Conservation (phyloP, 2,329 filamentous ascomycete species). For the Aspergillus melleus region DNA sequence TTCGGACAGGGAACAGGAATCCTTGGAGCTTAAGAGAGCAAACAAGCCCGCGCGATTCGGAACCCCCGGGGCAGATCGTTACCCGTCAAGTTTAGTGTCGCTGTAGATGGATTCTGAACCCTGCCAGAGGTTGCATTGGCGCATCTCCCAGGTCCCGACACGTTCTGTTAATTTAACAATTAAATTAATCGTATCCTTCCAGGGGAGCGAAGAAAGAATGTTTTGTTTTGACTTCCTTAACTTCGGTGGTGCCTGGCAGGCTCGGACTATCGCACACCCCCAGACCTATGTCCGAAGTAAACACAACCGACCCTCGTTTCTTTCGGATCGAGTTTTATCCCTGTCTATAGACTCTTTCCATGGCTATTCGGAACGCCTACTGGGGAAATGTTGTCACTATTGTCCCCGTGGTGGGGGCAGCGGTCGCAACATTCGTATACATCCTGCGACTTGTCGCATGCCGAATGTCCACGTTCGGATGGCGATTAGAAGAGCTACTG, state of each 20-base stretch:
- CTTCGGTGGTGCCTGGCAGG: neutral
- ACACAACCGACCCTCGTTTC: neutral
- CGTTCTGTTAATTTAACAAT: neutral
- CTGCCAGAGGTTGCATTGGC: neutral
- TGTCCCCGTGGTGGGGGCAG: neutral
- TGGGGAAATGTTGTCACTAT: constrained; percentile 7
- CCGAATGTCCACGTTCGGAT: neutral
- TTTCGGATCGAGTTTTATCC: neutral
- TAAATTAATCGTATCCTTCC: neutral
- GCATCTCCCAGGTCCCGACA: neutral
- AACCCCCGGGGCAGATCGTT: neutral
- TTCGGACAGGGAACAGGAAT: neutral
- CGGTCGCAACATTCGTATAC: constrained; percentile 1
- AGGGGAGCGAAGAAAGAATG: neutral
- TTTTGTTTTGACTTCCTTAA: neutral
- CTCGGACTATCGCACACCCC: neutral
- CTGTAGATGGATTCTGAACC: neutral
- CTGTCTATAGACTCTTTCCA: neutral
- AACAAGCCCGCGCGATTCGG: neutral
- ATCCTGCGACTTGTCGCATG: constrained; percentile 7
- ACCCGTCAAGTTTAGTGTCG: neutral
- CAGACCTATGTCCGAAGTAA: neutral
- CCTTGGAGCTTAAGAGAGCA: neutral
- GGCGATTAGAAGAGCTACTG: neutral
- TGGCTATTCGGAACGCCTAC: neutral